Evolutionary conservation across 2,329 filamentous ascomycete species (phyloP).

Genomic region (Bisporella sp.): DNA sequence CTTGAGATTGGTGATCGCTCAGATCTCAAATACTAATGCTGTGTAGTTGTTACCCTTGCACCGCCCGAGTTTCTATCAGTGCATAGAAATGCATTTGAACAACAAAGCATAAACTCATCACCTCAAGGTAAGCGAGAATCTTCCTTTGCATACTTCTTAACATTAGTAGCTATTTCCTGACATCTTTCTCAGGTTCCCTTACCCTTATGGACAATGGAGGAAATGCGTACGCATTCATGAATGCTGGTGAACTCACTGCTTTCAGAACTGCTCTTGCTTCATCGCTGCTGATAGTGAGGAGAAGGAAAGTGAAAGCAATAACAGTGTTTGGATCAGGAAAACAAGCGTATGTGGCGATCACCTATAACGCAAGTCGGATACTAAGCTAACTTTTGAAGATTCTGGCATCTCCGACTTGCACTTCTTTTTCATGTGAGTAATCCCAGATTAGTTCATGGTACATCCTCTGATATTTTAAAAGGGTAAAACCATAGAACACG

Average conservation of each 20-base stretch:
- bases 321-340: conserved; percentile 82
- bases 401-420: conserved; percentile 67
- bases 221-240: conserved; percentile 58
- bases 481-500: conserved; percentile 62
- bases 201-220: conserved; percentile 61
- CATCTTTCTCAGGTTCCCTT: conserved; percentile 44
- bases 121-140: too few species aligned
- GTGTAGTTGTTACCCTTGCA: too few species aligned
- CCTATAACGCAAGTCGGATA: background rate
- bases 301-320: conserved; percentile 65
- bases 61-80: too few species aligned
- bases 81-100: too few species aligned
- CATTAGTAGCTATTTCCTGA: too few species aligned
- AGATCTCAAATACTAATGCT: too few species aligned
- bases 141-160: too few species aligned
- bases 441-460: background rate
- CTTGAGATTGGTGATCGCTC: too few species aligned
- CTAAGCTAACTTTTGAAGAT: background rate
- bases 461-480: background rate
- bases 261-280: conserved; percentile 74
- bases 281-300: conserved; percentile 56
- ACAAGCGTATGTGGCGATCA: conserved; percentile 60
- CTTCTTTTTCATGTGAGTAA: conserved; percentile 54
- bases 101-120: too few species aligned
- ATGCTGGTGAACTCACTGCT: conserved; percentile 68